Evolutionary conservation across 768 basidiomycete species (phyloP).

Genomic region (Rhodotorula babjevae): DNA sequence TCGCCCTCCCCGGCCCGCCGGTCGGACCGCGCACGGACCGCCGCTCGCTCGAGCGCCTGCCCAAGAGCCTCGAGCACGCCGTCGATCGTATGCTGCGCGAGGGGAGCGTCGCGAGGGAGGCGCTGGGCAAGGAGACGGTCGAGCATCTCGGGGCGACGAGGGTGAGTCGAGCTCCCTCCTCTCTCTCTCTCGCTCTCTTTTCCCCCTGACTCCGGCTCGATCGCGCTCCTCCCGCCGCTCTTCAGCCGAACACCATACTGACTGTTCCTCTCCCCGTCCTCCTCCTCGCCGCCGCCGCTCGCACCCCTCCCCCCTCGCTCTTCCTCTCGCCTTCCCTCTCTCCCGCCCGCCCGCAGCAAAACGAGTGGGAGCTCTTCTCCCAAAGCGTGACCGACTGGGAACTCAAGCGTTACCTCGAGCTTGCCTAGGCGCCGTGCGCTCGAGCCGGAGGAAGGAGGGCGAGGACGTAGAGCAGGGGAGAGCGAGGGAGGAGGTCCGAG

Average conservation of each 20-base stretch:
- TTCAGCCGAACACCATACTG: neutral
- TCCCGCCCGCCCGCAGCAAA: neutral
- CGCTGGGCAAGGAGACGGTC: conserved; percentile 77
- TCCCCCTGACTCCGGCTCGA: no score
- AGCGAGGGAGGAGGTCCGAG: no score
- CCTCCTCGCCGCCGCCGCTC: no score
- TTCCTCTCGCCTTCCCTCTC: no score
- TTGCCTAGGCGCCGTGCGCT: conserved; percentile 13
- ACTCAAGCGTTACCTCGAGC: conserved; percentile 38
- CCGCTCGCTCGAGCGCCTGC: conserved; percentile 65
- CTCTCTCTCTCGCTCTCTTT: conserved; percentile 52
- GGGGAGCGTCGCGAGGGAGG: conserved; percentile 74
- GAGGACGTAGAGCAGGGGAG: no score
- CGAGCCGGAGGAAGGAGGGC: no score
- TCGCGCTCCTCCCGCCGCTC: no score
- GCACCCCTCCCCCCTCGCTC: no score
- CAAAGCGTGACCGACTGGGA: conserved; percentile 40
- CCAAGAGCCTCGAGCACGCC: conserved; percentile 71
- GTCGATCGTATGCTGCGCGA: conserved; percentile 71
- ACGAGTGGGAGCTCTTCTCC: conserved; percentile 32
- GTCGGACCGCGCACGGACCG: conserved; percentile 47
- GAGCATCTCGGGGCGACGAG: conserved; percentile 95
- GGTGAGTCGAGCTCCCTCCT: conserved; percentile 64
- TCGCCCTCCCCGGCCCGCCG: conserved; percentile 65
- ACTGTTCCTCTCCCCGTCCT: neutral